phyloP scores from a whole-genome alignment of 1,284 basidiomycete genomes.

The Ceratobasidium sp. region DNA sequence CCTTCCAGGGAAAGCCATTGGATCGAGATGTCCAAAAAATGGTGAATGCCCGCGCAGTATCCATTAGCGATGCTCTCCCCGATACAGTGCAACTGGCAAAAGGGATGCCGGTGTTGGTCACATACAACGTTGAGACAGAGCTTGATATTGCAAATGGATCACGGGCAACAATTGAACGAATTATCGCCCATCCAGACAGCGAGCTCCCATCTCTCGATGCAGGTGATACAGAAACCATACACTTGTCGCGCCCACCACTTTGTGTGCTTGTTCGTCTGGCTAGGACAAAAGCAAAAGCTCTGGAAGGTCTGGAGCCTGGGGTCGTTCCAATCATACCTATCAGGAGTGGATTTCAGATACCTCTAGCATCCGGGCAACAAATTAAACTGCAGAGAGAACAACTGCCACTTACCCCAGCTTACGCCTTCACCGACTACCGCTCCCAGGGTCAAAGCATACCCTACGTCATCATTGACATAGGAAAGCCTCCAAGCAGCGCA shows the following conservation, averaged over 20 bases:
- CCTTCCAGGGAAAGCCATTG: not conserved
- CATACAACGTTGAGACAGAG: conserved; percentile 36
- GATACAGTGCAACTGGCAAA: conserved; percentile 56
- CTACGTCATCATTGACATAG: conserved; percentile 52
- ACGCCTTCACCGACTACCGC: conserved; percentile 55
- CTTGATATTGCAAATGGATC: conserved; percentile 39
- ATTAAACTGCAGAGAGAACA: conserved; percentile 46
- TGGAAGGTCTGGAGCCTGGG: conserved; percentile 49
- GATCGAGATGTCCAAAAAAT: not conserved
- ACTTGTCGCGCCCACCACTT: conserved; percentile 51
- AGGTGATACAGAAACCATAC: too few species aligned
- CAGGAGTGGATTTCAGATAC: not conserved
- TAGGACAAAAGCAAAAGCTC: conserved; percentile 47
- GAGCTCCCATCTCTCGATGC: too few species aligned
- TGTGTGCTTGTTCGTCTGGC: conserved; percentile 55
- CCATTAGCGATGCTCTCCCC: too few species aligned
- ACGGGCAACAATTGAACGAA: not conserved
- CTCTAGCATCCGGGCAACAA: not conserved
- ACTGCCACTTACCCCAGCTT: conserved; percentile 52
- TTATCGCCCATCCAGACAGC: too few species aligned
- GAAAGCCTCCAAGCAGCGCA: conserved; percentile 49
- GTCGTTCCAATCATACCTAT: conserved; percentile 51
- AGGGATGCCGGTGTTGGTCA: conserved; percentile 53
- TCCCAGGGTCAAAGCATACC: conserved; percentile 53
- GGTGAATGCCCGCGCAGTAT: not conserved